Evolutionary conservation across 345 rosid species (phyloP).

Genomic region (Arabis alpina): DNA sequence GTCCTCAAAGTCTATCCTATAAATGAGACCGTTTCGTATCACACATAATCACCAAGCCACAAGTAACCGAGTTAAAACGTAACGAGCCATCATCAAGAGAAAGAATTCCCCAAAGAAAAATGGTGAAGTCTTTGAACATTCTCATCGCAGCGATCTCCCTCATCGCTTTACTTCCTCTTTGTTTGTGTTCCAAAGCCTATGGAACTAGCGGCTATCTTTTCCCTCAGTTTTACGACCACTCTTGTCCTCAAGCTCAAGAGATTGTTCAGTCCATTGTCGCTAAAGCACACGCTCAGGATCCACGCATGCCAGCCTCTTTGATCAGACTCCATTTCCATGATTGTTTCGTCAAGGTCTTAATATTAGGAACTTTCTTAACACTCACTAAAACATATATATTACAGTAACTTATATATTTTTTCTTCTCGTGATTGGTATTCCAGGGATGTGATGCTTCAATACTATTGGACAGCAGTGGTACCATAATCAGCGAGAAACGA

Average conservation of each 20-base stretch:
- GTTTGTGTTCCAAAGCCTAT: slow-evolving; percentile 46
- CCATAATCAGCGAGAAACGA: slow-evolving; percentile 68
- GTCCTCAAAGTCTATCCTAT: slow-evolving; percentile 41
- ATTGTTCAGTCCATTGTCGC: slow-evolving; percentile 61
- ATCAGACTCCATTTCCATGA: slow-evolving; percentile 83
- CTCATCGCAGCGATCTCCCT: slow-evolving; percentile 45
- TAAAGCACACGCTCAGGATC: slow-evolving; percentile 56
- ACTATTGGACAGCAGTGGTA: slow-evolving; percentile 66
- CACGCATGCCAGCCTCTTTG: slow-evolving; percentile 80
- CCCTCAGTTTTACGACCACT: slow-evolving; percentile 68
- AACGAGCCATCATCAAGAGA: slow-evolving; percentile 28
- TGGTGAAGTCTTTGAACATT: slow-evolving; percentile 47
- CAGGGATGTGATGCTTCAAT: slow-evolving; percentile 91
- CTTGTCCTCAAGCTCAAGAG: slow-evolving; percentile 67
- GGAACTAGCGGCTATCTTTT: slow-evolving; percentile 52
- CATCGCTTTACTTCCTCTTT: slow-evolving; percentile 51
- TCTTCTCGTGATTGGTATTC: neutral
- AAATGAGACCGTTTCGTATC: slow-evolving; percentile 30
- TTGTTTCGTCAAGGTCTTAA: slow-evolving; percentile 71
- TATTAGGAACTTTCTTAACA: neutral
- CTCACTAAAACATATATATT: neutral
- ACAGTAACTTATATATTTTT: neutral
- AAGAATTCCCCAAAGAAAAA: slow-evolving; percentile 6
- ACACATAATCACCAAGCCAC: slow-evolving; percentile 32
- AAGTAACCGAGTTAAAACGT: slow-evolving; percentile 29